Conservation (phyloP, 2,329 filamentous ascomycete genomes). For the Zymoseptoria brevis region DNA sequence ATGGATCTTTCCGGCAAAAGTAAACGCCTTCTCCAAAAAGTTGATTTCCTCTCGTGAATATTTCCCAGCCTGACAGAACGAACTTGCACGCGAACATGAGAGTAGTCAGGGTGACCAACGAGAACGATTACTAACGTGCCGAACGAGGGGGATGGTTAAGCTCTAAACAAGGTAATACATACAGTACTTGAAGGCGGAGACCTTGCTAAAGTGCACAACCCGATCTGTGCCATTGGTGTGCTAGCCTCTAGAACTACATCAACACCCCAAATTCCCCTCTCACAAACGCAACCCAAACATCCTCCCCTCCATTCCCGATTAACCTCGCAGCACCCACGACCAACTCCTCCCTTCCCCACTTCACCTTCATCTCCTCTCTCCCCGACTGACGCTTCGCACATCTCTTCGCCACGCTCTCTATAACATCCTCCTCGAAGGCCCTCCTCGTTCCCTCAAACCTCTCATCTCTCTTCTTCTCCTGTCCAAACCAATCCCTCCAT, state of each 20-base stretch:
- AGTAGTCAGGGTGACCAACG: too few relatives aligned
- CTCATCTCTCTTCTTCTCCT: constrained; percentile 1
- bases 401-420: constrained; percentile 12
- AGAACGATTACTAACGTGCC: too few relatives aligned
- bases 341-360: constrained; percentile 1
- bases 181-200: too few relatives aligned
- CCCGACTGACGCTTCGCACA: constrained; percentile 3
- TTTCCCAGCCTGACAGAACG: too few relatives aligned
- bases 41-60: not conserved
- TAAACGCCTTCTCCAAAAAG: not conserved
- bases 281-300: constrained; percentile 9
- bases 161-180: too few relatives aligned
- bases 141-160: too few relatives aligned
- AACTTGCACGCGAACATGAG: too few relatives aligned
- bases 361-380: constrained; percentile 7
- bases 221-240: not conserved
- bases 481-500: constrained; percentile 18
- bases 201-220: not conserved
- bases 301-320: not conserved
- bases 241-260: not conserved
- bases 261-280: not conserved
- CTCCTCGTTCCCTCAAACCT: constrained; percentile 7
- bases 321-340: constrained; percentile 5
- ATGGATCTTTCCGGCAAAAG: too few relatives aligned
- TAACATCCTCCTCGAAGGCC: constrained; percentile 12